Base-by-base conservation (phyloP, 495 filamentous ascomycete genomes). In the Neurospora sp. region DNA sequence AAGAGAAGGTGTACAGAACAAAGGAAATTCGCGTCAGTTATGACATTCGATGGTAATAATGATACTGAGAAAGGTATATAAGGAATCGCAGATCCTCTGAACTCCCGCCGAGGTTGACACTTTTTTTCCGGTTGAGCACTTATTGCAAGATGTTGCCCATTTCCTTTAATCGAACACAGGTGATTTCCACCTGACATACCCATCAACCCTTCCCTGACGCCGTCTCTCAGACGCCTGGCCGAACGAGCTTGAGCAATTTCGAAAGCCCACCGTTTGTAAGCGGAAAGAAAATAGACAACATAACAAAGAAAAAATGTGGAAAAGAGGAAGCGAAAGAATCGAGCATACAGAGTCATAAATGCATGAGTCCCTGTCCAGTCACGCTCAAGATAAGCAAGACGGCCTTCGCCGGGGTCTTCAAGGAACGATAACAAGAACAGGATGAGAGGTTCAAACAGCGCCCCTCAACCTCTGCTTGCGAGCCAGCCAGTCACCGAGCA, bases 401-500 rank as follows among this genome's bases (percentile, higher is more conserved):
- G 6, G 53, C 53, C 27, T 65, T 65, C 53, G 53, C 53, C 53
- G 27, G 53, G 20, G 53, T 40, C 44, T 68, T 72, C 5, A 69
- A 70, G 38, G 48, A 68, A 38, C 37, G 48, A 38, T 40, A 42
- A 38, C 27, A 31, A 5, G 42, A 61, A 22, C 22, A 31, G 41
- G 72, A 12, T 44, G 68, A 71, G 74, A 41, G 44, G 35, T 68
- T 80, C 78, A 86, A 40, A 84, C 75, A 27, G 79, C 78, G 65
- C 82, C 83, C 68, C 86, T 79, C 27, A 85, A 77, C 65, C 87
- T 81, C 76, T 87, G 87, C 77, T 91, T 92, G 68, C 90, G 87
- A 41, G 89, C 87, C 31, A 96, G 81, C 91, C 92, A 96, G 72
- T 92, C 90, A 53, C 91, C 91, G 69, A 97, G 87, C 88, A 97